A percentile compares a stretch with the other conserved stretches of the same genome.
Conservation (phyloP, 2,329 filamentous ascomycete genomes). For the Aspergillus pseudoterreus region DNA sequence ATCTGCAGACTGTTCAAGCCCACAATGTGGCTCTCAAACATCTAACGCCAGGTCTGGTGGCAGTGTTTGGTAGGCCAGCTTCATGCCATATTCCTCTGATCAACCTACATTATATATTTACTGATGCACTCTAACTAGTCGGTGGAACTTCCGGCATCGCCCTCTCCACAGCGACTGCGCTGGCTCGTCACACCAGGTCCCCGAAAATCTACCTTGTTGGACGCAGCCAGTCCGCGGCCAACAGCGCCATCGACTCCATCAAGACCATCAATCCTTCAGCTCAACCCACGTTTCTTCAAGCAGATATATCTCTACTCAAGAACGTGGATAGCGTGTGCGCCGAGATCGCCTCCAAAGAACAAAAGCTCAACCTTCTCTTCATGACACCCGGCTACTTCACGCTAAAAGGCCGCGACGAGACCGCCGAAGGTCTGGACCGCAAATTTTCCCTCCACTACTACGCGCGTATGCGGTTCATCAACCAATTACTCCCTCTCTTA, state of each 20-base stretch:
- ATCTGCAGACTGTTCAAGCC: slow-evolving; percentile 12
- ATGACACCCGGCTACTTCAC: slow-evolving; percentile 36
- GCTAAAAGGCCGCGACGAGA: slow-evolving; percentile 34
- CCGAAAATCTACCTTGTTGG: slow-evolving; percentile 54
- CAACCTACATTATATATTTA: slow-evolving; percentile 17
- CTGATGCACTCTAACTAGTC: slow-evolving; percentile 15
- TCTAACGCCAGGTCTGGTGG: slow-evolving; percentile 13
- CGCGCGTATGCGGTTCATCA: slow-evolving; percentile 42
- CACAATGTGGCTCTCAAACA: slow-evolving; percentile 18
- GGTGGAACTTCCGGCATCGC: slow-evolving; percentile 17
- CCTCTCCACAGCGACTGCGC: slow-evolving; percentile 3
- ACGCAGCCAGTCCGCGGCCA: slow-evolving; percentile 35
- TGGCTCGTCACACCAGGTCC: slow-evolving; percentile 31
- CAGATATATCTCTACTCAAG: slow-evolving; percentile 34
- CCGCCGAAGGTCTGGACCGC: slow-evolving; percentile 43
- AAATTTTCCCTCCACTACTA: slow-evolving; percentile 50
- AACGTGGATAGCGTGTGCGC: slow-evolving; percentile 31
- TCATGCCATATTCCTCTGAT: slow-evolving; percentile 43
- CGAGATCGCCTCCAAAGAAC: slow-evolving; percentile 24
- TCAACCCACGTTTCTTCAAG: slow-evolving; percentile 45
- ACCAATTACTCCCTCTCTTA: slow-evolving; percentile 38
- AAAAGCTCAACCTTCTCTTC: slow-evolving; percentile 37
- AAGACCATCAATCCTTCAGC: slow-evolving; percentile 43
- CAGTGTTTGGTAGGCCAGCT: slow-evolving; percentile 14
- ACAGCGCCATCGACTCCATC: slow-evolving; percentile 43